These are phyloP conservation scores for Phytophthora palmivora DNA, from an alignment of 352 stramenopile genomes.

Conservation along the genomic window DNA sequence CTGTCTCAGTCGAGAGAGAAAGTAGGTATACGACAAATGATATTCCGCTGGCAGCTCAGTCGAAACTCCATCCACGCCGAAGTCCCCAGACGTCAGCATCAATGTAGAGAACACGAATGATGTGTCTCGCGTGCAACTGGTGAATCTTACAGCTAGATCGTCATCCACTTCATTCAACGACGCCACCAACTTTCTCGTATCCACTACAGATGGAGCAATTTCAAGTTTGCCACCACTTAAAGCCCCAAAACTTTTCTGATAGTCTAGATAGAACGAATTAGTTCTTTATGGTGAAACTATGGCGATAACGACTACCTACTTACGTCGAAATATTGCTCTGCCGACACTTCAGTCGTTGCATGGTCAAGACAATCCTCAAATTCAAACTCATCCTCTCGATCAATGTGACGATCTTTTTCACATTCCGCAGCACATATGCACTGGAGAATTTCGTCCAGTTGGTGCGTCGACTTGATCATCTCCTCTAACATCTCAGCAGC, in stretches of 20 bases:
- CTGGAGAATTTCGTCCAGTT: constrained; percentile 64
- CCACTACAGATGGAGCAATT: background rate
- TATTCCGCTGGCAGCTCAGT: background rate
- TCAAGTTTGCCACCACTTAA: background rate
- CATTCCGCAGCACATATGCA: constrained; percentile 34
- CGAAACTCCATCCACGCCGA: background rate
- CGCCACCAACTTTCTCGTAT: background rate
- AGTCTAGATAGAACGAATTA: constrained; percentile 1
- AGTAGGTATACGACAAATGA: constrained; percentile 20
- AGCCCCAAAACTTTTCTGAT: constrained; percentile 1
- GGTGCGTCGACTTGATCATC: constrained; percentile 35
- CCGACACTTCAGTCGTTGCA: background rate
- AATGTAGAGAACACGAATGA: constrained; percentile 11
- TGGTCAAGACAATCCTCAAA: constrained; percentile 19
- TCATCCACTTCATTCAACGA: background rate
- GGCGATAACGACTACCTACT: too few relatives aligned
- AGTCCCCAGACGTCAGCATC: background rate
- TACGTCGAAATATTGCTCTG: constrained; percentile 16
- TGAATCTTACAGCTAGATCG: constrained; percentile 7
- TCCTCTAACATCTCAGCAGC: constrained; percentile 28
- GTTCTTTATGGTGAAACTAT: background rate
- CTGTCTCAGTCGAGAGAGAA: constrained; percentile 22
- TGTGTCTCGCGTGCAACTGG: constrained; percentile 20
- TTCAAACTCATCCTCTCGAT: too few relatives aligned
- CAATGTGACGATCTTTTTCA: background rate